A percentile compares a stretch with the other conserved stretches of the same genome.
phyloP scores from a whole-genome alignment of 495 filamentous ascomycete species.

The Darksidea phi region DNA sequence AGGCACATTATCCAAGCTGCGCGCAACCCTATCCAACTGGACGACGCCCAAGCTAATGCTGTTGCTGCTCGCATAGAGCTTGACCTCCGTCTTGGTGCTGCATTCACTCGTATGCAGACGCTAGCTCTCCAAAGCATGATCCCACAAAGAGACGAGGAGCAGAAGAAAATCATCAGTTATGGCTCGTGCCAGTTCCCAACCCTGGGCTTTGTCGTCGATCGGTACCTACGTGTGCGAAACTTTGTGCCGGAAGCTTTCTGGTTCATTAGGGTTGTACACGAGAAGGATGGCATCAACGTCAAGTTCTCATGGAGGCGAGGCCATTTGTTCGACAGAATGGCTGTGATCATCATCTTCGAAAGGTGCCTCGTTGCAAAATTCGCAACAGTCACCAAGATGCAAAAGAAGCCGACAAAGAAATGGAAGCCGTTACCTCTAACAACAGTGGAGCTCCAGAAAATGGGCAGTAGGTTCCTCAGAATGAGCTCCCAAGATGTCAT shows the following conservation, averaged over 20 bases:
- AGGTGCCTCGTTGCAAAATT: constrained; percentile 73
- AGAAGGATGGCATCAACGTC: constrained; percentile 74
- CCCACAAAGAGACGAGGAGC: constrained; percentile 52
- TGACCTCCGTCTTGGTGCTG: constrained; percentile 84
- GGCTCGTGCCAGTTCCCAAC: constrained; percentile 98
- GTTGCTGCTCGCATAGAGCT: constrained; percentile 89
- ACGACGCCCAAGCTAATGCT: constrained; percentile 82
- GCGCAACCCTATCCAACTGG: constrained; percentile 68
- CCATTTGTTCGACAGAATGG: constrained; percentile 82
- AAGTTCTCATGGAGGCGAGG: constrained; percentile 80
- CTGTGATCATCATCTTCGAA: constrained; percentile 79
- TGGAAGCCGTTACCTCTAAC: constrained; percentile 92
- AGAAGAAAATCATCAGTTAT: constrained; percentile 71
- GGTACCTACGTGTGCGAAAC: constrained; percentile 87
- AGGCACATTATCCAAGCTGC: constrained; percentile 86
- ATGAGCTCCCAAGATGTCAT: constrained; percentile 87
- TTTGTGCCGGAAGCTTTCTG: constrained; percentile 93
- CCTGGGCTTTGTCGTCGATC: constrained; percentile 92
- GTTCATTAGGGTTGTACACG: constrained; percentile 80
- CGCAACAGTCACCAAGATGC: constrained; percentile 77
- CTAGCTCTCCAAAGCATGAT: constrained; percentile 67
- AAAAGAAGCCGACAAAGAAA: constrained; percentile 88
- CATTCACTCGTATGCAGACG: constrained; percentile 88
- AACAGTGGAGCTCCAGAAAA: constrained; percentile 98
- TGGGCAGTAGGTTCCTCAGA: constrained; percentile 78